Base-by-base conservation (phyloP, 305 asterid genomes). In the Rubia tinctorum region DNA sequence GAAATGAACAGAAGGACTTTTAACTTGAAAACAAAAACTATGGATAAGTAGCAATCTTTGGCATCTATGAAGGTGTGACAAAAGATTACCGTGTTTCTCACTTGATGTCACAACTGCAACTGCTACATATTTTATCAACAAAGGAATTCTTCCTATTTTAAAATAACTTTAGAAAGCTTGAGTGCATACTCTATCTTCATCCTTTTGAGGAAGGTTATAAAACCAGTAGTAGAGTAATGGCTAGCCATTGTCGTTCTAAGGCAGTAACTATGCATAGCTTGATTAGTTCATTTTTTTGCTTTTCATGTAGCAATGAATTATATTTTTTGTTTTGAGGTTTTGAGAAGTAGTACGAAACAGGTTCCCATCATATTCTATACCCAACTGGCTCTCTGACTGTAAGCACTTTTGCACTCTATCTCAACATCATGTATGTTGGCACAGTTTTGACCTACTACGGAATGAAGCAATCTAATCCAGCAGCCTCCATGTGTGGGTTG, bases 1-100 rank as follows among this genome's bases (percentile, higher is more conserved):
- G 73, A 69, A 75, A 67, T 39, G 55, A 22, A 75, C 44, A 68
- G 63, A 27, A 6, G n/a, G 12, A 11, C 59, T 53, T 49, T n/a
- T n/a, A 68, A 58, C n/a, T 53, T 49, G 58, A 30, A 51, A 7
- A 49, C 6, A 14, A 51, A 49, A 51, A 49, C 27, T 8, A 39
- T 25, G 18, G 43, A 30, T 20, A 37, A 58, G 13, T 15, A 71
- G 15, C 12, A 13, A 6, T 40, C 58, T 9, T 30, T 22, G 45
- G 17, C 67, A 62, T 27, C 67, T 11, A 62, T 62, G 42, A 62
- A 30, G 42, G n/a, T 62, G 43, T 62, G 34, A 61, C 18, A 20
- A n/a, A 20, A 58, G 63, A 58, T 34, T 58, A 1, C 14, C 25
- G 6, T 22, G 30, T 27, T 39, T 43, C 17, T 59, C 62, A 72